Percentiles rank a stretch among this genome's conserved stretches.
Conservation (phyloP, 495 filamentous ascomycete genomes). For the Poronia punctata region DNA sequence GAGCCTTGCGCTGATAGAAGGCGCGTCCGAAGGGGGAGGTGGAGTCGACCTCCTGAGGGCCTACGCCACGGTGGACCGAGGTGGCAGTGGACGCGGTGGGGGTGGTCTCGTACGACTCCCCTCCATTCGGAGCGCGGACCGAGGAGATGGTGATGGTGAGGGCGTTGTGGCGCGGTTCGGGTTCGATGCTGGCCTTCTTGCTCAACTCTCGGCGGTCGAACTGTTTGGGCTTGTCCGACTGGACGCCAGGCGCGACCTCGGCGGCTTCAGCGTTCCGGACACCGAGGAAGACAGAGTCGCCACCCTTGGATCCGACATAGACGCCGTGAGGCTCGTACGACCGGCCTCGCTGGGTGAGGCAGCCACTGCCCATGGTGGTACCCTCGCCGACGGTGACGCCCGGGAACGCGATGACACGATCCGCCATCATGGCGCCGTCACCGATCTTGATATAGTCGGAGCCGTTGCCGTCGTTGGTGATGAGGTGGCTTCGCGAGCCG, state of each 20-base stretch:
- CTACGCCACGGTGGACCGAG: conserved; percentile 8
- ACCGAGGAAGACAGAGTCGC: conserved; percentile 33
- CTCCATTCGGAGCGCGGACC: background rate
- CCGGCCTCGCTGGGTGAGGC: conserved; percentile 32
- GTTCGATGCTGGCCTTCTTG: background rate
- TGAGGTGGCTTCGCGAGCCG: conserved; percentile 36
- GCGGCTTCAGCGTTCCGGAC: background rate
- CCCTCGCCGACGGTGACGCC: conserved; percentile 31
- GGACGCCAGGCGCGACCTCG: background rate
- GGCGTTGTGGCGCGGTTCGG: too few species aligned
- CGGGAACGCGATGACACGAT: conserved; percentile 35
- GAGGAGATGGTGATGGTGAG: conserved; percentile 1
- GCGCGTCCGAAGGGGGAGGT: conserved; percentile 35
- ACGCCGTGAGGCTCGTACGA: conserved; percentile 29
- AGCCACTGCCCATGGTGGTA: conserved; percentile 38
- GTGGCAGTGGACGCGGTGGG: conserved; percentile 3
- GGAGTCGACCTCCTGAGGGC: conserved; percentile 9
- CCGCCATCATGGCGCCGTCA: conserved; percentile 40
- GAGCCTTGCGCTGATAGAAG: conserved; percentile 34
- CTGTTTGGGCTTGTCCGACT: background rate
- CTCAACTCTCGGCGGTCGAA: background rate
- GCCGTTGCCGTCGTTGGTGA: conserved; percentile 38
- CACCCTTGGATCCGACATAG: conserved; percentile 39
- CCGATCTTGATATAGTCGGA: conserved; percentile 31
- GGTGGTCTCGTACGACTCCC: background rate